Conservation (phyloP, 768 basidiomycete genomes). For the Hygrophorus pudorinus region DNA sequence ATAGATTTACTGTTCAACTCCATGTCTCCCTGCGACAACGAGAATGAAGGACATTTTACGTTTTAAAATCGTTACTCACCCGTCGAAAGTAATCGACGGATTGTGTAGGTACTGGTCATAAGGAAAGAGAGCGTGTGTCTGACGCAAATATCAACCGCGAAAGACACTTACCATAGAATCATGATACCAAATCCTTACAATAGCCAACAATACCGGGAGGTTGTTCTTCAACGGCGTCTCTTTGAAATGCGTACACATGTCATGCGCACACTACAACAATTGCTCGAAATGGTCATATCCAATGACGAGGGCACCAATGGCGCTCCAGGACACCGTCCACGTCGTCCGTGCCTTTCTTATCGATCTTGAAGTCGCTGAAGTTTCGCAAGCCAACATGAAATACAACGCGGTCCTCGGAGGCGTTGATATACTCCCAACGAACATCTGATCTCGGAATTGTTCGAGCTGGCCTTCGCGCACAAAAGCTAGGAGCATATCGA, state of each 20-base stretch:
- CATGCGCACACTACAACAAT: slow-evolving; percentile 86
- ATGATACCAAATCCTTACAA: slow-evolving; percentile 96
- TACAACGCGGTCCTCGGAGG: slow-evolving; percentile 94
- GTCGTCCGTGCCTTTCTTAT: slow-evolving; percentile 74
- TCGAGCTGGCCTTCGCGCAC: slow-evolving; percentile 84
- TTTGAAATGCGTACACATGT: slow-evolving; percentile 96
- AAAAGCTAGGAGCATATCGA: slow-evolving; percentile 66
- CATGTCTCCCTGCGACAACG: slow-evolving; percentile 73
- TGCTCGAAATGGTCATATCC: slow-evolving; percentile 92
- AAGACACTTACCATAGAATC: slow-evolving; percentile 70
- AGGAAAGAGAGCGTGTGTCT: slow-evolving; percentile 85
- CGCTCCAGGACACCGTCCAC: slow-evolving; percentile 88
- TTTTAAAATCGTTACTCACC: slow-evolving; percentile 18
- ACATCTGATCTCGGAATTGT: slow-evolving; percentile 84
- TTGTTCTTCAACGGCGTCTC: slow-evolving; percentile 82
- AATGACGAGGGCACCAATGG: slow-evolving; percentile 89
- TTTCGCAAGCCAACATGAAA: slow-evolving; percentile 90
- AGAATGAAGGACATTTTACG: background rate
- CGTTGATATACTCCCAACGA: slow-evolving; percentile 95
- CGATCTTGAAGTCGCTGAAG: slow-evolving; percentile 65
- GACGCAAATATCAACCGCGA: background rate
- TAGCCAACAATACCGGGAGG: slow-evolving; percentile 83
- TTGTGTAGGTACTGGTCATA: slow-evolving; percentile 98
- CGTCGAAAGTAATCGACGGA: slow-evolving; percentile 99
- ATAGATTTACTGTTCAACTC: slow-evolving; percentile 98